Conservation (phyloP, 2,329 filamentous ascomycete species). For the Colletotrichum sp. region DNA sequence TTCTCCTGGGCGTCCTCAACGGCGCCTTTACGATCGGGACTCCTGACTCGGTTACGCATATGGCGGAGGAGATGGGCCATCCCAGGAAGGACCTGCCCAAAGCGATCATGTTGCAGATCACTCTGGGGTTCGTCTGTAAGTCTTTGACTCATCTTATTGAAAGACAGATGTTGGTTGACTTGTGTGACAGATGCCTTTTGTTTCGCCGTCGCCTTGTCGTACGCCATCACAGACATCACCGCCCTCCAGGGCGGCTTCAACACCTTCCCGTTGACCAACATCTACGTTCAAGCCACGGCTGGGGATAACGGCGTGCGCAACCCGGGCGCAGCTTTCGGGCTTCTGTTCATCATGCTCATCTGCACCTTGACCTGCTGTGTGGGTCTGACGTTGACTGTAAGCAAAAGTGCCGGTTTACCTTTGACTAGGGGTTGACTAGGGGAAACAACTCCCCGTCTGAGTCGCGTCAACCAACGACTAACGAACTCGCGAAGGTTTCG, state of each 20-base stretch:
- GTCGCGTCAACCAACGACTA: neutral
- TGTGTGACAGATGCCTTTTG: conserved; percentile 51
- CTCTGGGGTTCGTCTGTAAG: conserved; percentile 46
- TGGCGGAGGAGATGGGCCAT: conserved; percentile 63
- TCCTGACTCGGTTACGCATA: conserved; percentile 66
- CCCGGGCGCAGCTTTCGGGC: conserved; percentile 59
- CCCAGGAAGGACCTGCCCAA: conserved; percentile 53
- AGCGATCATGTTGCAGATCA: conserved; percentile 54
- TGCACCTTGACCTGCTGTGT: conserved; percentile 53
- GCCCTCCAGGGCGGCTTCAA: conserved; percentile 55
- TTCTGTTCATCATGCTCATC: conserved; percentile 61
- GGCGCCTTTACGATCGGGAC: conserved; percentile 71
- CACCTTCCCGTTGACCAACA: conserved; percentile 65
- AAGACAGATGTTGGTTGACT: neutral
- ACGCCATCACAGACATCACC: conserved; percentile 60
- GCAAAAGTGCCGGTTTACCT: neutral
- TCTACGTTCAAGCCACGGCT: conserved; percentile 63
- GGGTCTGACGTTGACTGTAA: conserved; percentile 55
- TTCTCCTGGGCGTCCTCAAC: conserved; percentile 69
- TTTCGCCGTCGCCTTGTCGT: conserved; percentile 56
- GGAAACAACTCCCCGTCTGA: neutral
- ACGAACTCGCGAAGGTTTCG: conserved; percentile 17
- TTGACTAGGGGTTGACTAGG: neutral
- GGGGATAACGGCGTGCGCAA: conserved; percentile 44
- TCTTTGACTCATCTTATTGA: conserved; percentile 31